Conservation (phyloP, 2,329 filamentous ascomycete species). For the Aureobasidium lini region DNA sequence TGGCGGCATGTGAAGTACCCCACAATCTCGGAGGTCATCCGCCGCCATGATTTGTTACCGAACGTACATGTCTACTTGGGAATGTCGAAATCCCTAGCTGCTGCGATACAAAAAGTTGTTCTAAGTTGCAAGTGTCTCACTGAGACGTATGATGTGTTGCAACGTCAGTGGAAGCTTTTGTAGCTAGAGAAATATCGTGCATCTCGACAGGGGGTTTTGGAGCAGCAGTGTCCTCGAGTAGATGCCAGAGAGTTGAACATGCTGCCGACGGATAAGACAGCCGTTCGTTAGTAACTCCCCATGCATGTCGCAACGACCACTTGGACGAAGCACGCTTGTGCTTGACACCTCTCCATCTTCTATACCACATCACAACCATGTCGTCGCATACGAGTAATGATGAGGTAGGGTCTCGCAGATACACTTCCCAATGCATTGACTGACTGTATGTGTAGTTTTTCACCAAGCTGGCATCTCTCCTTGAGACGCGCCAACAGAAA, state of each 20-base stretch:
- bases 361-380: slow-evolving; percentile 38
- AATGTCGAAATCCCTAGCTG: too few species aligned
- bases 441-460: slow-evolving; percentile 56
- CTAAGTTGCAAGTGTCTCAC: too few species aligned
- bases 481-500: slow-evolving; percentile 58
- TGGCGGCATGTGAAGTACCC: slow-evolving; percentile 11
- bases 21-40: not conserved
- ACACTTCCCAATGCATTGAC: too few species aligned
- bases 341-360: not conserved
- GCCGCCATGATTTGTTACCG: not conserved
- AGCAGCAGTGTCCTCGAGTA: too few species aligned
- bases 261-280: not conserved
- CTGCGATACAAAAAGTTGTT: too few species aligned
- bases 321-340: not conserved
- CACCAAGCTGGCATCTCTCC: slow-evolving; percentile 57
- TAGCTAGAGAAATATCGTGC: too few species aligned
- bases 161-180: too few species aligned
- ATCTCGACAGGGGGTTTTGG: too few species aligned
- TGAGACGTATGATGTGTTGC: too few species aligned
- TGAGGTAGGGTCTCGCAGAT: slow-evolving; percentile 40
- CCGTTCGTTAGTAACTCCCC: not conserved
- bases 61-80: not conserved
- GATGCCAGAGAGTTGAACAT: too few species aligned
- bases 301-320: not conserved
- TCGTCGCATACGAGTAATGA: slow-evolving; percentile 49